Evolutionary conservation across 495 filamentous ascomycete species (phyloP).

Genomic region (Xylaria telfairii): DNA sequence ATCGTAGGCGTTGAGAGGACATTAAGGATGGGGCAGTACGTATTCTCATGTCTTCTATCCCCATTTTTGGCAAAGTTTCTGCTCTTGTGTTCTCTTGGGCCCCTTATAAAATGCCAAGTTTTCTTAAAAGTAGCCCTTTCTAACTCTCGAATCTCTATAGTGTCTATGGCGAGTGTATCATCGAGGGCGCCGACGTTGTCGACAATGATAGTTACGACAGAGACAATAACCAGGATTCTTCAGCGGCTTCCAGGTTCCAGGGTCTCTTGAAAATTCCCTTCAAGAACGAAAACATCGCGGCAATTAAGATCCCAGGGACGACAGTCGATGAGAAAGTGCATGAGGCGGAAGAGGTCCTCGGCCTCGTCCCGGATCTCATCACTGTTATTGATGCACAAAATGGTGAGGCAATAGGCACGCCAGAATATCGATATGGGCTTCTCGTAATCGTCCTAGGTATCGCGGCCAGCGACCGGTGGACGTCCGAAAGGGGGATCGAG

Average conservation of each 20-base stretch:
- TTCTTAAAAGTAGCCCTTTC: neutral
- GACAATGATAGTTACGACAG: conserved; percentile 28
- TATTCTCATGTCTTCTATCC: neutral
- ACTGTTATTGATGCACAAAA: conserved; percentile 64
- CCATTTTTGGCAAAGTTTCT: neutral
- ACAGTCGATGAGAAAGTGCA: conserved; percentile 28
- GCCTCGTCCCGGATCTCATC: conserved; percentile 67
- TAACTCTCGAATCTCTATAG: neutral
- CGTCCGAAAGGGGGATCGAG: conserved; percentile 55
- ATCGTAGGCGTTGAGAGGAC: conserved; percentile 63
- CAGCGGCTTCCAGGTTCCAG: conserved; percentile 31
- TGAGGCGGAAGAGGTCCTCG: conserved; percentile 54
- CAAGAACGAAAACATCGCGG: conserved; percentile 70
- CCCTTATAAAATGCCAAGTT: too few species aligned
- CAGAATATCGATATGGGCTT: conserved; percentile 67
- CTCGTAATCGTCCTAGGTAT: conserved; percentile 64
- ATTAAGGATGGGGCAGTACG: conserved; percentile 57
- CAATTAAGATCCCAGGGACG: conserved; percentile 42
- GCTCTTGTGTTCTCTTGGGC: too few species aligned
- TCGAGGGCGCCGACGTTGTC: conserved; percentile 50
- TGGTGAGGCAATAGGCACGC: conserved; percentile 64
- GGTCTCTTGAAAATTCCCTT: conserved; percentile 63
- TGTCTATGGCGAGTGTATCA: conserved; percentile 59
- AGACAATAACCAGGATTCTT: conserved; percentile 18
- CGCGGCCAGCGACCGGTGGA: conserved; percentile 63